These are phyloP conservation scores for Ormosia semicastrata DNA, from an alignment of 306 rosid genomes.

Conservation along the genomic window DNA sequence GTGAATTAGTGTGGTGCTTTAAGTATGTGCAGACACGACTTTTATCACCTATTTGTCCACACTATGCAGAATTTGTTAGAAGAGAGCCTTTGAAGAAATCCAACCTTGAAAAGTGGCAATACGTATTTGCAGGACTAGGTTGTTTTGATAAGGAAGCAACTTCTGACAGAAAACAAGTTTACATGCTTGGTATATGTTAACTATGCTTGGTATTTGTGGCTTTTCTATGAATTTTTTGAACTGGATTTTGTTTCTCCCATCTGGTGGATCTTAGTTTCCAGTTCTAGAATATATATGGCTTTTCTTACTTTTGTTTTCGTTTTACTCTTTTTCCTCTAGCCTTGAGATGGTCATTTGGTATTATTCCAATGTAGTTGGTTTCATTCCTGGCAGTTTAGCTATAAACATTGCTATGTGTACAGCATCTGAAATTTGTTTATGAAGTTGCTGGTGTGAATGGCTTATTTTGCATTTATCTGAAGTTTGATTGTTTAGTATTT, in stretches of 20 bases:
- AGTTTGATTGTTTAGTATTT: conserved; percentile 2
- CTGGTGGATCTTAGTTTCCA: neutral
- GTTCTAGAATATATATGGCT: neutral
- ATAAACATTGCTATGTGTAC: neutral
- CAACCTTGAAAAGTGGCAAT: conserved; percentile 70
- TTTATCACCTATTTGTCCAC: conserved; percentile 87
- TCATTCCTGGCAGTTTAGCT: neutral
- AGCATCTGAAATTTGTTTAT: conserved; percentile 1
- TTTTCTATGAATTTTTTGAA: neutral
- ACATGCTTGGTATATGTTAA: too few species aligned
- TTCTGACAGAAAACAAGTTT: conserved; percentile 8
- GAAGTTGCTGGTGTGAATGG: neutral
- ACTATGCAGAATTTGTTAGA: conserved; percentile 86
- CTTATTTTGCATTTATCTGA: conserved; percentile 4
- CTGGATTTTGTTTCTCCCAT: neutral
- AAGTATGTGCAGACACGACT: conserved; percentile 96
- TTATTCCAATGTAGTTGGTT: neutral
- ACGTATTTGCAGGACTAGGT: conserved; percentile 83
- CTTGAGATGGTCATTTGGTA: neutral
- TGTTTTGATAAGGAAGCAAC: conserved; percentile 79
- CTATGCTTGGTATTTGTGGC: neutral
- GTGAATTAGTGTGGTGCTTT: conserved; percentile 65
- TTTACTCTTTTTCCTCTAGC: neutral
- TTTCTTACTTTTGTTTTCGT: neutral
- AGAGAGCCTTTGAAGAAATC: conserved; percentile 73